Conservation (phyloP, 176 grass and related monocot species). For the Carex scoparia region DNA sequence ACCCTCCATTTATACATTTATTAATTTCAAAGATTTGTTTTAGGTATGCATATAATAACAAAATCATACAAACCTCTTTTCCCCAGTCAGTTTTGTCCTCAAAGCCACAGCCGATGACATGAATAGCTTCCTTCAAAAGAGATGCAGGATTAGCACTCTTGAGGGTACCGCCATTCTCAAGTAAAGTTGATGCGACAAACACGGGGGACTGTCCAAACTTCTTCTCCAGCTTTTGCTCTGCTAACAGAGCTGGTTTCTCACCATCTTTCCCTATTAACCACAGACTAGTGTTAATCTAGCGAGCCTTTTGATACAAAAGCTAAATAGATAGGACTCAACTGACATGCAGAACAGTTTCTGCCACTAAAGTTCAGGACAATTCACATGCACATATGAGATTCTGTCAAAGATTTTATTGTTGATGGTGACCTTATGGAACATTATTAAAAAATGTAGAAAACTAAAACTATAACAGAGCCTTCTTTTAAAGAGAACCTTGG, state of each 20-base stretch:
- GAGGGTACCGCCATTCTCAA: constrained; percentile 24
- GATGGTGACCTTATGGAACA: background rate
- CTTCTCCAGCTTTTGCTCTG: constrained; percentile 26
- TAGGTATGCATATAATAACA: background rate
- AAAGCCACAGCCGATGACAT: constrained; percentile 24
- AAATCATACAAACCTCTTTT: constrained; percentile 21
- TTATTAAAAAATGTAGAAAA: background rate
- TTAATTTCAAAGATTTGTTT: background rate
- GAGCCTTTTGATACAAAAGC: background rate
- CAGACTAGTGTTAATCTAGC: background rate
- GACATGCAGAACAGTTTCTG: background rate
- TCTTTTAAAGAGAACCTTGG: background rate
- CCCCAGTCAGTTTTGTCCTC: constrained; percentile 30
- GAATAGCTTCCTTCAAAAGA: constrained; percentile 30
- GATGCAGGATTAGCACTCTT: constrained; percentile 30
- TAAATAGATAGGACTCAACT: background rate
- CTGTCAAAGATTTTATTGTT: background rate
- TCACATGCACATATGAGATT: background rate
- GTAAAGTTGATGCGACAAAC: constrained; percentile 22
- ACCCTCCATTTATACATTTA: background rate
- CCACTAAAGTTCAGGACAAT: background rate
- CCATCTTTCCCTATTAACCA: constrained; percentile 15
- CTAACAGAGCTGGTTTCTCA: background rate
- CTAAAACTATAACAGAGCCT: background rate
- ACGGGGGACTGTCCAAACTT: constrained; percentile 23